Conservation (phyloP, 2,329 filamentous ascomycete species). For the Alternaria postmessia region DNA sequence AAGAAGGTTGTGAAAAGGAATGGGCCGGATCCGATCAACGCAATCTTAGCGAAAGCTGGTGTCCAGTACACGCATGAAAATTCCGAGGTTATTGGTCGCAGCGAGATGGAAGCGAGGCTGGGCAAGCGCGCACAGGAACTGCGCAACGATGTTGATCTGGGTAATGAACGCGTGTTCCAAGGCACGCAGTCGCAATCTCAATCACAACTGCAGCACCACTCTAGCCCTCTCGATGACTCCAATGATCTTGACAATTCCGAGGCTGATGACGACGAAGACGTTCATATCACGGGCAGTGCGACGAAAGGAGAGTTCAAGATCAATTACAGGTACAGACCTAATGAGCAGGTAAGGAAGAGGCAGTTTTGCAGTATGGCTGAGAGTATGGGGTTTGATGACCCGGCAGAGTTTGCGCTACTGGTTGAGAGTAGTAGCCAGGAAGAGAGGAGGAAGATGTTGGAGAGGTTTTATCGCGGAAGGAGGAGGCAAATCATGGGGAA, state of each 20-base stretch:
- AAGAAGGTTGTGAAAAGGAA: conserved; percentile 57
- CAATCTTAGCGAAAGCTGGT: conserved; percentile 85
- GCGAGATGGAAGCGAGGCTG: conserved; percentile 87
- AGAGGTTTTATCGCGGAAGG: conserved; percentile 78
- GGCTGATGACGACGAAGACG: conserved; percentile 32
- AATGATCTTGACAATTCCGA: conserved; percentile 1
- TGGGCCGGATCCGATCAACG: conserved; percentile 77
- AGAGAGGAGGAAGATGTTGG: conserved; percentile 78
- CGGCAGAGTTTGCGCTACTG: conserved; percentile 85
- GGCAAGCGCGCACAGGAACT: conserved; percentile 76
- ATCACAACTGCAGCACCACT: conserved; percentile 29
- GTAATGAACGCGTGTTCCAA: conserved; percentile 66
- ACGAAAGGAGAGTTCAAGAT: conserved; percentile 52
- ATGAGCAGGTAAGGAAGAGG: conserved; percentile 74
- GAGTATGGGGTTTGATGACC: conserved; percentile 76
- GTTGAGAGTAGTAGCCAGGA: conserved; percentile 92
- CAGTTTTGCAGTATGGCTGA: conserved; percentile 93
- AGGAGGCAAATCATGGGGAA: conserved; percentile 55
- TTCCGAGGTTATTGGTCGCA: conserved; percentile 90
- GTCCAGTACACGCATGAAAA: conserved; percentile 98
- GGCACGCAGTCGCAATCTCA: conserved; percentile 55
- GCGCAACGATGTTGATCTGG: conserved; percentile 60
- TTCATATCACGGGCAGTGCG: conserved; percentile 17
- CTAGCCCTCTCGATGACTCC: conserved; percentile 19
- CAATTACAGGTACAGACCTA: conserved; percentile 74